Evolutionary conservation across 2,329 filamentous ascomycete genomes (phyloP).

Genomic region (Alternaria ethzedia): DNA sequence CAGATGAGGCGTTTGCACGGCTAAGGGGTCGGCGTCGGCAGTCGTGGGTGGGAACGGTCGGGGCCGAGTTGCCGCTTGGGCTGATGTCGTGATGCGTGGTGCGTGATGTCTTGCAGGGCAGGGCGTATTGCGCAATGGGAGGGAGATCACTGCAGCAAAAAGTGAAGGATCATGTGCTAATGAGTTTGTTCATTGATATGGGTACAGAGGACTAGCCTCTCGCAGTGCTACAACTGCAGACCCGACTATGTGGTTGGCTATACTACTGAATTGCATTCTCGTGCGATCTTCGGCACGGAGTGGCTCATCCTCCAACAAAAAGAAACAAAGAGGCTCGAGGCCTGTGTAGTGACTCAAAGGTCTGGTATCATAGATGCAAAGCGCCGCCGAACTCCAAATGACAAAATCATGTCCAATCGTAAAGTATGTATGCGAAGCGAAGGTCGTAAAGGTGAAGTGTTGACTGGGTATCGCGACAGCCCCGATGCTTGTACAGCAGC

Average conservation of each 20-base stretch:
- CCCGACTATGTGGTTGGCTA: slow-evolving; percentile 10
- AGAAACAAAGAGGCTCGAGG: slow-evolving; percentile 29
- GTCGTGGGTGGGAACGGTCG: not conserved
- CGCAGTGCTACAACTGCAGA: slow-evolving; percentile 1
- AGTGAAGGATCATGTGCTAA: not conserved
- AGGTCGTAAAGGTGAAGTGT: slow-evolving; percentile 22
- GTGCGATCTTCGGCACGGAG: slow-evolving; percentile 2
- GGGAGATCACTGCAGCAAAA: not conserved
- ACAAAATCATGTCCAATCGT: slow-evolving; percentile 39
- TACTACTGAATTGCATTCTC: not conserved
- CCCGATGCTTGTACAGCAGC: slow-evolving; percentile 13
- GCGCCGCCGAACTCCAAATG: slow-evolving; percentile 35
- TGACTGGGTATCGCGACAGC: slow-evolving; percentile 11
- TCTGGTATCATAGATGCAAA: slow-evolving; percentile 48
- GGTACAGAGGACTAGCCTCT: slow-evolving; percentile 9
- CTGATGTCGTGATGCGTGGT: not conserved
- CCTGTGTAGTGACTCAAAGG: slow-evolving; percentile 42
- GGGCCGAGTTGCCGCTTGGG: not conserved
- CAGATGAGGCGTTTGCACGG: not conserved
- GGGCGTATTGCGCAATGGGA: slow-evolving; percentile 3
- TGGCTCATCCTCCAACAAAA: slow-evolving; percentile 6
- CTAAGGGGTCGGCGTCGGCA: not conserved
- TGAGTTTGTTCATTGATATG: slow-evolving; percentile 14
- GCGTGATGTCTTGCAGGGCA: not conserved
- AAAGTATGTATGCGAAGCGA: slow-evolving; percentile 34